Evolutionary conservation across 495 filamentous ascomycete species (phyloP).

Genomic region (Tuber indicum): DNA sequence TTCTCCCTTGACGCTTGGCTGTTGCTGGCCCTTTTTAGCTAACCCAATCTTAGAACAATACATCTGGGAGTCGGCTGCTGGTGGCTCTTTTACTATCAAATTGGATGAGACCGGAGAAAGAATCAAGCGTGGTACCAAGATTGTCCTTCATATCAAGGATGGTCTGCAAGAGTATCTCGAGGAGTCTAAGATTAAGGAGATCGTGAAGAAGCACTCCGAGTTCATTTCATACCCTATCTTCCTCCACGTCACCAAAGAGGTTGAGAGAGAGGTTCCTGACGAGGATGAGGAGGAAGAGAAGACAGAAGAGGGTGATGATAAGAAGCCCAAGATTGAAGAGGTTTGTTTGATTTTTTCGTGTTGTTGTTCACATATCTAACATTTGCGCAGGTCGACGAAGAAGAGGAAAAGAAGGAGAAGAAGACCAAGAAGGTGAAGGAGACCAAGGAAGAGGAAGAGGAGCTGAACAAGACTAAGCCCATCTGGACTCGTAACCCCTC

Average conservation of each 20-base stretch:
- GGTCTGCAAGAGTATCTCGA: constrained; percentile 98
- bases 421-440: constrained; percentile 99
- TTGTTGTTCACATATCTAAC: constrained; percentile 46
- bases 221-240: constrained; percentile 99
- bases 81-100: constrained; percentile 92
- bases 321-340: constrained; percentile 84
- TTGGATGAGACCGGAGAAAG: constrained; percentile 85
- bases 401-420: constrained; percentile 80
- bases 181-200: constrained; percentile 99
- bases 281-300: constrained; percentile 79
- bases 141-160: constrained; percentile 97
- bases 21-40: constrained; percentile 1
- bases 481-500: constrained; percentile 98
- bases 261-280: constrained; percentile 95
- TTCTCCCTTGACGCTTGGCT: constrained; percentile 1
- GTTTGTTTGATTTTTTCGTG: constrained; percentile 17
- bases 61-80: constrained; percentile 96
- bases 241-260: constrained; percentile 98
- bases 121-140: constrained; percentile 91
- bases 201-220: constrained; percentile 99
- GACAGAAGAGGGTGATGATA: constrained; percentile 58
- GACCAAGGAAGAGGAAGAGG: constrained; percentile 95
- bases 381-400: constrained; percentile 59
- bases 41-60: constrained; percentile 62
- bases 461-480: constrained; percentile 99